Evolutionary conservation across 257 asterid species (phyloP), one percentile per base, ranked within the genome.

Genomic region (Forsythia viridissima): DNA sequence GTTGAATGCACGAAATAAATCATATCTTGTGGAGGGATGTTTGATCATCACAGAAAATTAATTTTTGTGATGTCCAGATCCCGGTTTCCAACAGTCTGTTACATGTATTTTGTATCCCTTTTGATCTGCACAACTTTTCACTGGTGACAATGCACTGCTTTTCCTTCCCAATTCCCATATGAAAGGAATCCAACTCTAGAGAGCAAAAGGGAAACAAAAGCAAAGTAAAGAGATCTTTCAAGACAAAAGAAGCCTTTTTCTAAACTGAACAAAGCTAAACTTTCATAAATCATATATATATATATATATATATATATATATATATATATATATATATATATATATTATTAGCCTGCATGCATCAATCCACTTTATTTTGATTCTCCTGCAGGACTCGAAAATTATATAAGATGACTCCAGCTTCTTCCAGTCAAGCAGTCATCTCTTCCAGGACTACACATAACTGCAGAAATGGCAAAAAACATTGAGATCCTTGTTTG

Each of bases 181-280:
- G 97, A 78, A 92, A 89, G 77, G 98, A 88, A 93, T 93, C 90
- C 72, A 74, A 41, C 66, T 44, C 40, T 59, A 51, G 30, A 61
- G 12, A 70, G 74, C 75, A 72, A 73, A 83, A 75, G 46, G 70
- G 66, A 38, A 20, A 36, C 74, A 73, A 82, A 77, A 43, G 83
- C 74, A 80, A 4, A 52, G 72, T 74, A 84, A 86, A 84, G 86
- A 72, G 8, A 70, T 67, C 78, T 76, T 88, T 86, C 71, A 67
- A 80, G 24, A 86, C 87, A 87, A 90, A 91, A 80, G 87, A 81
- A 81, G n/a, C 89, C 88, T 90, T 91, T 91, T 82, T 72, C 77
- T 40, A 81, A 71, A 51, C 61, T 82, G 55, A 11, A 78, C 75
- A 82, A 90, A 87, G 89, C 92, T 89, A 77, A 85, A 79, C 75